These are phyloP conservation scores for Linum trigynum DNA, from an alignment of 345 rosid genomes.

Conservation along the genomic window DNA sequence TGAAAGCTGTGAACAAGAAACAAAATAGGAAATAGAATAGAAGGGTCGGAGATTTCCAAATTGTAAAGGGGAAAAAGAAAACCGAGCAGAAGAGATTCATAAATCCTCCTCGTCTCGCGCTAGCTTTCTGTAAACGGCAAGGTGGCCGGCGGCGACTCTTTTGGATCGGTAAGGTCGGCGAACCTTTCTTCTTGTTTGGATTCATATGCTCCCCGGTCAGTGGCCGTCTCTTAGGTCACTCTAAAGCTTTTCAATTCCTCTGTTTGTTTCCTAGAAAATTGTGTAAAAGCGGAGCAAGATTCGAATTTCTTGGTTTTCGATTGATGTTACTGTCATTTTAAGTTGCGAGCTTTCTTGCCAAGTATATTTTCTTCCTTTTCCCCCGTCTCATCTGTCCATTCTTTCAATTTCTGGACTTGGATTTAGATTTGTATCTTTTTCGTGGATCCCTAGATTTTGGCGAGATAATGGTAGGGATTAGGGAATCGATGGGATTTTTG, in stretches of 20 bases:
- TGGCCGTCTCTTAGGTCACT: too few relatives aligned
- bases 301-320: too few relatives aligned
- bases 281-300: too few relatives aligned
- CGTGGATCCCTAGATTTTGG: neutral
- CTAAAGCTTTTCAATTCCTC: too few relatives aligned
- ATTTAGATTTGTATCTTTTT: neutral
- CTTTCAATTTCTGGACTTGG: neutral
- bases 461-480: neutral
- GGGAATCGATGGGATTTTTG: neutral
- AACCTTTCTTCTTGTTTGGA: neutral
- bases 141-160: neutral
- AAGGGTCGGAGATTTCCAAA: neutral
- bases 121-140: neutral
- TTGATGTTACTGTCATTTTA: too few relatives aligned
- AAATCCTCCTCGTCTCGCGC: neutral
- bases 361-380: neutral
- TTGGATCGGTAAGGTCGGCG: neutral
- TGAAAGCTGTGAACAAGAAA: neutral
- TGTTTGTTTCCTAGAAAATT: too few relatives aligned
- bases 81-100: neutral
- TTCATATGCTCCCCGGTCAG: too few relatives aligned
- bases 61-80: too few relatives aligned
- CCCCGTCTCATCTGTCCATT: neutral
- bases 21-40: neutral
- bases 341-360: too few relatives aligned